Evolutionary conservation across 345 rosid species (phyloP), one percentile per base, ranked within the genome.

Genomic region (Gossypium australe): DNA sequence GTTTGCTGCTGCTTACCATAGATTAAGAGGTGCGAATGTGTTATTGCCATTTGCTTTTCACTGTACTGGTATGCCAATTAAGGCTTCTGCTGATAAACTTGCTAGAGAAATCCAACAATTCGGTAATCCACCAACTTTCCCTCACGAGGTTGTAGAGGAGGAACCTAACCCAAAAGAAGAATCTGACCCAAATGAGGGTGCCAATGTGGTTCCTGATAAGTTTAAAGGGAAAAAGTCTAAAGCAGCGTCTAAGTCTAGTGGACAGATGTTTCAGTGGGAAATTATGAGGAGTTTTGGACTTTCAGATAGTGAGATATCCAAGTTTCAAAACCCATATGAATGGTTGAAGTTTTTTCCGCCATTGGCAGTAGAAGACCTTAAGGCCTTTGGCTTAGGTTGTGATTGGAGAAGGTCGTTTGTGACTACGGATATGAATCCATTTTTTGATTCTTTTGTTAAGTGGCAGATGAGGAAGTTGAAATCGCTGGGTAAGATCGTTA

Each of bases 1-100:
- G 59, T 94, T 92, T 82, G 97, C 97, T 12, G 94, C 97, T 38
- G 97, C 97, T 44, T 94, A 82, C 67, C 97, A 92, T 78, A 85
- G 98, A 80, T 74, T 94, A n/a, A 83, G 88, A 70, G 97, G 97
- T 7, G 92, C 89, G 56, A 94, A 92, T 77, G 97, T 92, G 71
- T 86, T 94, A 2, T 81, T 92, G 38, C 98, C 98, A 0, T 94
- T 94, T 81, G 97, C 83, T 44, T 94, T 94, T 67, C 98, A 94
- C 73, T 92, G 97, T 75, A 94, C 98, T 25, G 98, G 98, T 53
- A 94, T 94, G 97, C 98, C 97, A 3, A 94, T 94, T 44, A 92
- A 94, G 86, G 98, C 98, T 48, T 87, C 97, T 1, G 98, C 98
- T 3, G 98, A 90, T 84, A 94, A 94, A 71, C 95, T 94, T 73